Conservation (phyloP, 2,329 filamentous ascomycete species). For the Phoma sp. region DNA sequence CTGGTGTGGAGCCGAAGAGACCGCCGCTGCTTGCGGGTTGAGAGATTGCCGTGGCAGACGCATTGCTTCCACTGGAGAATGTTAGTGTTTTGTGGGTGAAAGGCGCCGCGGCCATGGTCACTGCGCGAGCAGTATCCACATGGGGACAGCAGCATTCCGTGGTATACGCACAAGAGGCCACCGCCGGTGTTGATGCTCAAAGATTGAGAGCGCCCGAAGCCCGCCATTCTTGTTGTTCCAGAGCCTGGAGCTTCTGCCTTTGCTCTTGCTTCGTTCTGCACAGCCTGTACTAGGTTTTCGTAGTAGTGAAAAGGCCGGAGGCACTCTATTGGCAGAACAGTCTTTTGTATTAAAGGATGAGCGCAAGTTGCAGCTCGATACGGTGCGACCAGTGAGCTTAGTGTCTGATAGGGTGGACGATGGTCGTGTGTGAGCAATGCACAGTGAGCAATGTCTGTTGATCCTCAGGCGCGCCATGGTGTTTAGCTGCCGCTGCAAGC, state of each 20-base stretch:
- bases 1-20: constrained; percentile 44
- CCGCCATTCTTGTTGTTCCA: constrained; percentile 39
- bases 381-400: background rate
- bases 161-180: constrained; percentile 54
- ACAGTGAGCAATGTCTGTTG: background rate
- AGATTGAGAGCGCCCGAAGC: constrained; percentile 56
- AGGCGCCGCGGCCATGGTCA: constrained; percentile 9
- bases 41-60: constrained; percentile 24
- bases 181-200: constrained; percentile 62
- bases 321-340: too few species aligned
- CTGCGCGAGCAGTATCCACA: constrained; percentile 12
- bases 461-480: constrained; percentile 6
- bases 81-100: constrained; percentile 28
- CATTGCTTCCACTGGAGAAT: constrained; percentile 37
- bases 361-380: background rate
- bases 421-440: background rate
- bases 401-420: background rate
- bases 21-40: constrained; percentile 37
- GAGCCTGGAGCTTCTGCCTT: background rate
- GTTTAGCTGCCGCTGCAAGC: constrained; percentile 13
- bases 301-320: background rate
- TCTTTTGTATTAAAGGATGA: too few species aligned
- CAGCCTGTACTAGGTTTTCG: background rate
- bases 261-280: background rate
- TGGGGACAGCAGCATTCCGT: background rate